Conservation (phyloP, 768 basidiomycete species). For the Phylloporus sp. region DNA sequence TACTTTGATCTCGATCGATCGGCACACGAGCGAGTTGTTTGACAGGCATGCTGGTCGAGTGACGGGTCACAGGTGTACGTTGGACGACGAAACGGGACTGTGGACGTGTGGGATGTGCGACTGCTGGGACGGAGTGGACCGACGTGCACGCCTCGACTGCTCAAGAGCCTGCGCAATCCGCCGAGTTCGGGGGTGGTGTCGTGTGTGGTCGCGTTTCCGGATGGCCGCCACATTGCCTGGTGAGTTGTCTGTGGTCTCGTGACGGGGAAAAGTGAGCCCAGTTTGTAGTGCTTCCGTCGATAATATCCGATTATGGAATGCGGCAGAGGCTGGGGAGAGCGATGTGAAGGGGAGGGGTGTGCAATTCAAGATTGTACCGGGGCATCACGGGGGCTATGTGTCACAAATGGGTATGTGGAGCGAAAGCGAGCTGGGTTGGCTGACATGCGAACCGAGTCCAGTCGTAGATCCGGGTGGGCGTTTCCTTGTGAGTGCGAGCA, state of each 20-base stretch:
- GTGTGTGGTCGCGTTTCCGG: constrained; percentile 87
- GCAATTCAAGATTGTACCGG: constrained; percentile 92
- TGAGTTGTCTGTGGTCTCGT: constrained; percentile 40
- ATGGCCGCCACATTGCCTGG: constrained; percentile 89
- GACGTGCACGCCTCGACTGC: constrained; percentile 61
- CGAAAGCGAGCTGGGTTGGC: constrained; percentile 15
- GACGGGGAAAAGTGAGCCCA: constrained; percentile 14
- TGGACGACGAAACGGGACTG: constrained; percentile 82
- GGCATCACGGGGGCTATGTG: constrained; percentile 91
- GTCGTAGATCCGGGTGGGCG: constrained; percentile 81
- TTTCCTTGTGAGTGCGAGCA: constrained; percentile 88
- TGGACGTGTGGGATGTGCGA: constrained; percentile 96
- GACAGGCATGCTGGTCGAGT: constrained; percentile 89
- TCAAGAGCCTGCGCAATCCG: constrained; percentile 84
- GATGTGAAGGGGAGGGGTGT: constrained; percentile 66
- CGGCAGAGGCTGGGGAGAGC: constrained; percentile 64
- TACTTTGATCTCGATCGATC: constrained; percentile 12
- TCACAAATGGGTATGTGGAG: constrained; percentile 81
- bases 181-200: constrained; percentile 87
- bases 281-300: constrained; percentile 76
- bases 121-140: constrained; percentile 61
- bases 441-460: constrained; percentile 32
- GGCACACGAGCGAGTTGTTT: constrained; percentile 3
- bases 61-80: constrained; percentile 87
- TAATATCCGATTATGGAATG: constrained; percentile 92